These are phyloP conservation scores for Boletus tomentosulus DNA, from an alignment of 768 basidiomycete species.

Conservation along the genomic window DNA sequence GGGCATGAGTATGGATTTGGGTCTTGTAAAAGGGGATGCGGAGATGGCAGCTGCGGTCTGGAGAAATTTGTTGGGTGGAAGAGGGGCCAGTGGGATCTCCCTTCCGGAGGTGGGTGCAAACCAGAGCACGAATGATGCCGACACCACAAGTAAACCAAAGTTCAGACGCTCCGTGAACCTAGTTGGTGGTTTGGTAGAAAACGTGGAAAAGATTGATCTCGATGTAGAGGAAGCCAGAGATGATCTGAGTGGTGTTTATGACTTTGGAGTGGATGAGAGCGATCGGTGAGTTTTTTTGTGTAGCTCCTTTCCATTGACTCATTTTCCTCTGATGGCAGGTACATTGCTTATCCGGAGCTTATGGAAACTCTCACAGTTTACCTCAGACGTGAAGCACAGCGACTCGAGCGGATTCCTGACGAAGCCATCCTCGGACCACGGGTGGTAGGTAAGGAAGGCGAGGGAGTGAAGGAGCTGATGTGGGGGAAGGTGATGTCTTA, in stretches of 20 bases:
- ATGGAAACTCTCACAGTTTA: slow-evolving; percentile 71
- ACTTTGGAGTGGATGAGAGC: slow-evolving; percentile 54
- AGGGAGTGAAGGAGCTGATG: slow-evolving; percentile 26
- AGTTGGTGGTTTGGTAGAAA: slow-evolving; percentile 61
- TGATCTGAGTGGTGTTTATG: slow-evolving; percentile 69
- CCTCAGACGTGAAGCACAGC: slow-evolving; percentile 62
- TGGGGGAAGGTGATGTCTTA: slow-evolving; percentile 27
- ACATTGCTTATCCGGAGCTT: slow-evolving; percentile 68
- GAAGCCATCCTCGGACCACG: slow-evolving; percentile 32
- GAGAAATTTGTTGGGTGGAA: slow-evolving; percentile 85
- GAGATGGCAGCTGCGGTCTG: slow-evolving; percentile 87
- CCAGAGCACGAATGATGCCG: slow-evolving; percentile 3
- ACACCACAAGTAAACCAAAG: slow-evolving; percentile 1
- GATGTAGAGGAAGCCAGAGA: slow-evolving; percentile 58
- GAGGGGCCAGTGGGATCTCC: slow-evolving; percentile 71
- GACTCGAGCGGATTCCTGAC: slow-evolving; percentile 59
- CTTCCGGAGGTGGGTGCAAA: slow-evolving; percentile 18
- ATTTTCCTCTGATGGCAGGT: slow-evolving; percentile 40
- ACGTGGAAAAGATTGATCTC: slow-evolving; percentile 54
- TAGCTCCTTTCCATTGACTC: not conserved
- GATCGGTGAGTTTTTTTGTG: slow-evolving; percentile 22
- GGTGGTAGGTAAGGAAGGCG: slow-evolving; percentile 31
- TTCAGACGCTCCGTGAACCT: slow-evolving; percentile 68
- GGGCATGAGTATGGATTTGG: slow-evolving; percentile 74
- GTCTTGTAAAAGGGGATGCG: slow-evolving; percentile 67